Conservation (phyloP, 495 filamentous ascomycete species). For the Talaromyces liani region DNA sequence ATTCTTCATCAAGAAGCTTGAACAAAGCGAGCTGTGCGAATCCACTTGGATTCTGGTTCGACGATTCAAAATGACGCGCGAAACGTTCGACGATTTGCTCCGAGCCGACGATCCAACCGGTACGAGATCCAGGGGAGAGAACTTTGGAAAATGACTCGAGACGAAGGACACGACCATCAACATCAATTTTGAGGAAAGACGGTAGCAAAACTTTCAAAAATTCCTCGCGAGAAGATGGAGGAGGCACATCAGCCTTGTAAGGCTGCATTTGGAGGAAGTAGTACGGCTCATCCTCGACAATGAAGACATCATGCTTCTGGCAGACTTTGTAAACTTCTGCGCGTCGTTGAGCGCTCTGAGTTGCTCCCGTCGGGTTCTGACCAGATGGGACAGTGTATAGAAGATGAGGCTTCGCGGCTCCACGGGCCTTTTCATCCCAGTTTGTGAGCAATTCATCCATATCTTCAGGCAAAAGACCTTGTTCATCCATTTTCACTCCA, state of each 20-base stretch:
- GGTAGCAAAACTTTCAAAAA: slow-evolving; percentile 56
- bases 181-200: slow-evolving; percentile 53
- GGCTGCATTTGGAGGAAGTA: slow-evolving; percentile 97
- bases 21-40: slow-evolving; percentile 74
- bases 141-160: slow-evolving; percentile 67
- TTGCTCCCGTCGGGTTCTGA: slow-evolving; percentile 90
- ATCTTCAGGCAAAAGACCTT: slow-evolving; percentile 62
- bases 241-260: slow-evolving; percentile 52
- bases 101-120: slow-evolving; percentile 62
- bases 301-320: slow-evolving; percentile 75
- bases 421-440: slow-evolving; percentile 54
- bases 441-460: slow-evolving; percentile 58
- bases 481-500: slow-evolving; percentile 67
- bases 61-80: slow-evolving; percentile 66
- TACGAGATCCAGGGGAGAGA: slow-evolving; percentile 51
- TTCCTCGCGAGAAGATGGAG: slow-evolving; percentile 47
- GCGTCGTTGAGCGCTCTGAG: slow-evolving; percentile 58
- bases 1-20: slow-evolving; percentile 86
- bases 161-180: slow-evolving; percentile 60
- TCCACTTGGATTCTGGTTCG: slow-evolving; percentile 76
- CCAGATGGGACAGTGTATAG: slow-evolving; percentile 53
- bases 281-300: slow-evolving; percentile 96
- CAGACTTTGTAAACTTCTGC: slow-evolving; percentile 66
- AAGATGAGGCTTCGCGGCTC: slow-evolving; percentile 65
- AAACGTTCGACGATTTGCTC: slow-evolving; percentile 79